Base-by-base conservation (phyloP, 306 rosid genomes). In the Cucurbita argyrosperma region DNA sequence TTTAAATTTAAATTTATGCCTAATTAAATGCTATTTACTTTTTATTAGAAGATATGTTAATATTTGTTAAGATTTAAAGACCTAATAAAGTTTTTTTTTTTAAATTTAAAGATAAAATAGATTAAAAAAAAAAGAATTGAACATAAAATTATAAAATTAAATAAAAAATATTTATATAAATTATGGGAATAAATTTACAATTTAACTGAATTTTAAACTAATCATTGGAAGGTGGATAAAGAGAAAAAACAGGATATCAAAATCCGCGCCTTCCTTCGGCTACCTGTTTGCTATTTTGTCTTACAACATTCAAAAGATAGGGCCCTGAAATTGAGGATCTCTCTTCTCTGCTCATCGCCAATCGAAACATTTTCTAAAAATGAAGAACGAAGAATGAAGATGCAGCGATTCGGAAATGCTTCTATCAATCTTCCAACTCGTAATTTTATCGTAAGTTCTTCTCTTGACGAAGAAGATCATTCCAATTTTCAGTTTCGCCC, bases 251-350 rank as follows among this genome's bases (percentile, higher is more conserved):
- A 49, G 57, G 53, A 49, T 7, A 15, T 7, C 10, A 49, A 21
- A 49, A 47, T 6, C 40, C 74, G 74, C 74, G 74, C 58, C 58
- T 7, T 69, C 39, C 58, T 69, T 69, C 43, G 42, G 42, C 57
- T 68, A 68, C 45, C 74, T 23, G 58, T 69, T 69, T 69, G 43
- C 58, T 69, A 69, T 69, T 69, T 69, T 69, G 74, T 47, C 45
- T 69, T 21, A 26, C 16, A 45, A 21, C 54, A 21, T 42, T 42
- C 55, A 43, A 66, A 18, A 43, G 72, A 67, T 5, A 13, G 70
- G 6, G 43, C 6, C 74, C 74, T 49, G 26, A 69, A 47, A 49
- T 69, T 69, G 14, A 69, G 74, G 74, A 69, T 49, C 74, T 49
- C 23, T 69, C 57, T 47, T 30, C 58, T 69, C 57, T 26, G 39